Conservation (phyloP, 2,329 filamentous ascomycete genomes). For the Tolypocladium pustulatum region DNA sequence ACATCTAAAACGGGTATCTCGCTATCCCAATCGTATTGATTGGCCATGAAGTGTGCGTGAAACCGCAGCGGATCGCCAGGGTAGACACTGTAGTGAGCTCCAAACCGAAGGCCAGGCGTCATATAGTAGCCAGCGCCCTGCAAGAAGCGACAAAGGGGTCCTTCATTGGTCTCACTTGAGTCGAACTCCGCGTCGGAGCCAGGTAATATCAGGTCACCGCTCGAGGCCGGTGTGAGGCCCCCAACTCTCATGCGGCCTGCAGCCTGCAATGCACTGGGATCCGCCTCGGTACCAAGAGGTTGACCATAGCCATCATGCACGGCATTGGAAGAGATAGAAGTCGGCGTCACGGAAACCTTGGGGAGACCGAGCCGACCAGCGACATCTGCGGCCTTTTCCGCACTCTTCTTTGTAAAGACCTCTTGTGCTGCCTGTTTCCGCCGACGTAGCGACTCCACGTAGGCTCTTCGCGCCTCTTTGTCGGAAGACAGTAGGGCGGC, state of each 20-base stretch:
- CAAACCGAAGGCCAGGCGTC: constrained; percentile 87
- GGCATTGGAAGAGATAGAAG: neutral
- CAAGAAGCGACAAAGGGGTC: constrained; percentile 67
- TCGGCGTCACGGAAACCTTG: neutral
- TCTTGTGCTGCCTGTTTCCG: constrained; percentile 31
- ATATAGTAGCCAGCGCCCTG: constrained; percentile 75
- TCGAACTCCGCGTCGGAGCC: constrained; percentile 5
- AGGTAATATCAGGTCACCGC: constrained; percentile 16
- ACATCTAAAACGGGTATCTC: constrained; percentile 77
- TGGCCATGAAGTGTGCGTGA: constrained; percentile 87
- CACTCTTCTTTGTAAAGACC: constrained; percentile 27
- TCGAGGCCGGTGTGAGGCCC: constrained; percentile 24
- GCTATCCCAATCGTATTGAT: constrained; percentile 79
- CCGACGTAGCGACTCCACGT: constrained; percentile 46
- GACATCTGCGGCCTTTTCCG: constrained; percentile 20
- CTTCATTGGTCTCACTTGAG: constrained; percentile 9
- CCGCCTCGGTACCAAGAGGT: neutral
- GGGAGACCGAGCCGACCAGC: constrained; percentile 9
- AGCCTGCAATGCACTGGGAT: neutral
- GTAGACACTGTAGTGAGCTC: constrained; percentile 89
- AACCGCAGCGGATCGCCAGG: constrained; percentile 91
- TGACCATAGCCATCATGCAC: neutral
- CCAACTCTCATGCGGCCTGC: neutral
- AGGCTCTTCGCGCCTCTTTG: constrained; percentile 46
- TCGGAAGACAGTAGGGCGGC: constrained; percentile 49